Base-by-base conservation (phyloP, 116 monocot genomes). In the Phalaenopsis hybrid region DNA sequence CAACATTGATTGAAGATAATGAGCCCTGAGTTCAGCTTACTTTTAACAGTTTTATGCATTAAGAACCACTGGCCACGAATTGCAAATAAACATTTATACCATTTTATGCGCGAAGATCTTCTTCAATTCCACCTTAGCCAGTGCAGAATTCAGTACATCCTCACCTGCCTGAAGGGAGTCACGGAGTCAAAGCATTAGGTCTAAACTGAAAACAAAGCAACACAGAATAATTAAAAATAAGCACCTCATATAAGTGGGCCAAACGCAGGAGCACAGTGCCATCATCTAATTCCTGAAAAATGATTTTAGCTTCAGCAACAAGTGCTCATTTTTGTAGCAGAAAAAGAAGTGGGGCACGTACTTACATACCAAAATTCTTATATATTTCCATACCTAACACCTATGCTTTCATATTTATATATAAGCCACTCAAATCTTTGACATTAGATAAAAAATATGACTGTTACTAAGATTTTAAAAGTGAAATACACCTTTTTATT, bases 201-300 rank as follows among this genome's bases (percentile, higher is more conserved):
- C 44, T n/a, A 8, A 75, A 10, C 21, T 46, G n/a, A 18, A 46
- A 45, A 75, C 46, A n/a, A 7, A 75, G 87, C 86, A 78, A 90
- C 75, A 4, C 88, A 78, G 43, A 92, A 58, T 45, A 88, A 81
- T 59, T 84, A 18, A 79, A 67, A 75, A 80, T 83, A 81, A 84
- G 75, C 80, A 94, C 94, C 94, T 94, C 89, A 78, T 90, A 94
- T 68, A 94, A 82, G 84, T 95, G 94, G 37, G 90, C 94, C 74
- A 95, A 83, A 7, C 94, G 84, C 70, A 95, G 80, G 34, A 95
- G 89, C 69, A 89, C 84, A 65, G 82, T 84, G 84, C 87, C 94
- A 85, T 92, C 88, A 75, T 84, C 86, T 45, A 94, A 76, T 84
- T 76, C 85, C 91, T 91, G 84, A 33, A 86, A 77, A 44, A 77